Evolutionary conservation across 2,329 filamentous ascomycete species (phyloP), one percentile per base, ranked within the genome.

Genomic region (Capronia americana): DNA sequence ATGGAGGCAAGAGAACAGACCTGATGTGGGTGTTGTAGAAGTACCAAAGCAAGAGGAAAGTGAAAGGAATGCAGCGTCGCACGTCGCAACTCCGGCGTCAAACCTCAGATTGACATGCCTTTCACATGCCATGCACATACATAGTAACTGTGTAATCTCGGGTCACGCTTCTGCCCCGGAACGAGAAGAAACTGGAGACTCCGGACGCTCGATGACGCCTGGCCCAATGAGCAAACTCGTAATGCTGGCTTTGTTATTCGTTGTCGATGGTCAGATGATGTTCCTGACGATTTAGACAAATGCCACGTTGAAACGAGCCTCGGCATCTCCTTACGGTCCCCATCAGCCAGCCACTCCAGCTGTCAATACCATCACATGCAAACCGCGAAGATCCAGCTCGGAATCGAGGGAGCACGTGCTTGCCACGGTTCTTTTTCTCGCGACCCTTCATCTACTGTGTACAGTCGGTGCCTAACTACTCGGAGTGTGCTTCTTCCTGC

Each of bases 251-350:
- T 56, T 59, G 26, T 64, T 44, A 68, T 68, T 68, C 62, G 66
- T 57, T 57, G 46, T 41, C 17, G 4, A 10, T 17, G 53, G 66
- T 68, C 66, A 68, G 63, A 65, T 68, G 66, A 68, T 65, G 51
- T 48, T 48, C 58, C 38, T 54, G 50, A 12, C 44, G 50, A 41
- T 62, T 17, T 7, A 24, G n/a, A 32, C 54, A 34, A 46, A 55
- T 62, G 12, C 28, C 53, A 30, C 24, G 17, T 46, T 38, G 28
- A n/a, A 14, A 34, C 17, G 26, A 57, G 61, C 61, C 61, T 54
- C 57, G 61, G 61, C 54, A 63, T 53, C 32, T 50, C 30, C 44
- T 48, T 46, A 10, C 11, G 12, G 41, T 46, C 12, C 24, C 6
- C 14, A n/a, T n/a, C n/a, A 28, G 1, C 6, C 17, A 53, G 44